Conservation (phyloP, 495 filamentous ascomycete species). For the Penicillium mononematosum region DNA sequence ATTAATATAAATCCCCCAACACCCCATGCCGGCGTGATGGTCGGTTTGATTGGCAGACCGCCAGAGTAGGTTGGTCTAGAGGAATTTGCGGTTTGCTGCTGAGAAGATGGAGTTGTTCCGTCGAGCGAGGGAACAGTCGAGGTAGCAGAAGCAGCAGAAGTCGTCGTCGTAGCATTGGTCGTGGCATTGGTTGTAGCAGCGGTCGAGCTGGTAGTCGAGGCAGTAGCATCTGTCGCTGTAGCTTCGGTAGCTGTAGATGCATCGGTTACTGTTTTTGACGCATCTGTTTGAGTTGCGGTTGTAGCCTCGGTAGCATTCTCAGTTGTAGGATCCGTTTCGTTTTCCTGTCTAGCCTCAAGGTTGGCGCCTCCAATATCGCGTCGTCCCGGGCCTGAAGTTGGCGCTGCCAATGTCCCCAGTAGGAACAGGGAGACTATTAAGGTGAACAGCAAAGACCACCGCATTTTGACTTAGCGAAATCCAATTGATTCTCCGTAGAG, state of each 20-base stretch:
- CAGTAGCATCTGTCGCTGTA: conserved; percentile 20
- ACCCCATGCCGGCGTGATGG: conserved; percentile 74
- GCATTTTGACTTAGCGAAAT: conserved; percentile 18
- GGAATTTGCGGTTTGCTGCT: conserved; percentile 16
- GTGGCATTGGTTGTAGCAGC: conserved; percentile 13
- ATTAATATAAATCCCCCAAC: conserved; percentile 78
- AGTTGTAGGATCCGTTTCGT: conserved; percentile 10
- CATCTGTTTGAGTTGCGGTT: conserved; percentile 1
- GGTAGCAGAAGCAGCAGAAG: conserved; percentile 19
- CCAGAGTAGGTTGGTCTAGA: conserved; percentile 25
- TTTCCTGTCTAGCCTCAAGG: conserved; percentile 1
- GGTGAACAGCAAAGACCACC: conserved; percentile 17
- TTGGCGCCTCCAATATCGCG: conserved; percentile 10
- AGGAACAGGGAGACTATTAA: conserved; percentile 13
- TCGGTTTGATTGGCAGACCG: conserved; percentile 67
- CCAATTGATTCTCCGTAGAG: not conserved
- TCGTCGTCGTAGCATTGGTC: conserved; percentile 12
- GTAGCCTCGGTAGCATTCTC: conserved; percentile 1
- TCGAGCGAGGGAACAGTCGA: conserved; percentile 23
- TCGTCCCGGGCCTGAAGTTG: conserved; percentile 5
- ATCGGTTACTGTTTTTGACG: conserved; percentile 18
- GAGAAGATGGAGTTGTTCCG: conserved; percentile 10
- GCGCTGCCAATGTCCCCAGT: conserved; percentile 21
- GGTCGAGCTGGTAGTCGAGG: conserved; percentile 16
- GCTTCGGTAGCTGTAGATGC: conserved; percentile 14